phyloP scores from a whole-genome alignment of 2,329 filamentous ascomycete genomes.

The Catunica adiposa region DNA sequence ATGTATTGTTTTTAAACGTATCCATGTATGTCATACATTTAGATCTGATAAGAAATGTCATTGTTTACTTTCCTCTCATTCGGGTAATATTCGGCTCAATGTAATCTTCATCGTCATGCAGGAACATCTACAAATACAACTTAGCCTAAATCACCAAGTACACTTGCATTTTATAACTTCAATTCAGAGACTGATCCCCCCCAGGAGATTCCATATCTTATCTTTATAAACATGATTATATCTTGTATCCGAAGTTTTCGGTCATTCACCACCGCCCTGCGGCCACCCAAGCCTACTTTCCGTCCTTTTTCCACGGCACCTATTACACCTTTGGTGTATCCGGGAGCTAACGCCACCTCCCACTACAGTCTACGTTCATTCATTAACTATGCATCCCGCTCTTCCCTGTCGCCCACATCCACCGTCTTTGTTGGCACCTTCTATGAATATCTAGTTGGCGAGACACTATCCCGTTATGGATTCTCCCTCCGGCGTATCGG shows the following conservation, averaged over 20 bases:
- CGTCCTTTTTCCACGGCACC: conserved; percentile 1
- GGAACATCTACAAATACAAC: background rate
- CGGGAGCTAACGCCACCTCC: conserved; percentile 4
- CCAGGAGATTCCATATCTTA: too few species aligned
- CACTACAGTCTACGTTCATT: conserved; percentile 52
- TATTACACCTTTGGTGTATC: conserved; percentile 8
- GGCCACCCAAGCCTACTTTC: background rate
- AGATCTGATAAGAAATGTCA: too few species aligned
- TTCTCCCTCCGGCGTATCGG: conserved; percentile 52
- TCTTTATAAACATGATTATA: too few species aligned
- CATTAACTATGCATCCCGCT: conserved; percentile 42
- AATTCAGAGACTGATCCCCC: too few species aligned
- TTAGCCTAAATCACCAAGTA: too few species aligned
- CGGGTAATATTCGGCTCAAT: too few species aligned
- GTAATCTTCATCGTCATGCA: background rate
- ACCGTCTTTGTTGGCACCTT: conserved; percentile 55
- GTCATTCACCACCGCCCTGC: too few species aligned
- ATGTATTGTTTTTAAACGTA: too few species aligned
- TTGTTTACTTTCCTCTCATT: too few species aligned
- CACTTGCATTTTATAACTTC: too few species aligned
- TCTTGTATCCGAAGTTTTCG: too few species aligned
- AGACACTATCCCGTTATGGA: conserved; percentile 39
- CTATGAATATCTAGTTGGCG: conserved; percentile 56
- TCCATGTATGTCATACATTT: too few species aligned
- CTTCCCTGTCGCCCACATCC: conserved; percentile 35